Evolutionary conservation across 164 flowering plant genomes (phyloP).

Genomic region (Kingdonia uniflora): DNA sequence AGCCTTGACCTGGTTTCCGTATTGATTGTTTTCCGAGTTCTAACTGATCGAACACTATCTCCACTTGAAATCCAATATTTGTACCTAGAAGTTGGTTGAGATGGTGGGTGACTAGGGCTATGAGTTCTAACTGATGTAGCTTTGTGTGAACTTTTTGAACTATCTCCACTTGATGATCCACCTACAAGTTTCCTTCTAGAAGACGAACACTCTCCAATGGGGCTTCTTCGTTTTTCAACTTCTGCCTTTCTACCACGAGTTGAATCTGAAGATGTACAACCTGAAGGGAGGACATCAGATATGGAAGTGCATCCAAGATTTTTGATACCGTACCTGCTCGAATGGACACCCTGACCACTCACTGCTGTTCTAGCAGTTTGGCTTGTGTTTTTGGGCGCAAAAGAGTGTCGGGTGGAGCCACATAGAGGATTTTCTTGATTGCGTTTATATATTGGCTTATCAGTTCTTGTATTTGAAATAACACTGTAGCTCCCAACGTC

Average conservation of each 20-base stretch:
- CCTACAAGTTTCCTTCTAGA: constrained; percentile 36
- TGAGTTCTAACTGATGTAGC: constrained; percentile 1
- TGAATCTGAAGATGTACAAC: constrained; percentile 38
- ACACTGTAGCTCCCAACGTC: constrained; percentile 29
- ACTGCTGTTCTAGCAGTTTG: constrained; percentile 12
- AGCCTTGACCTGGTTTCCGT: constrained; percentile 25
- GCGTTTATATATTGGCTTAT: constrained; percentile 19
- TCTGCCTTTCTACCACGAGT: constrained; percentile 24
- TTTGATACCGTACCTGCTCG: constrained; percentile 35
- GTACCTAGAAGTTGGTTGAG: constrained; percentile 25
- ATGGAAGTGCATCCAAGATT: constrained; percentile 42
- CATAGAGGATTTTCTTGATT: constrained; percentile 18
- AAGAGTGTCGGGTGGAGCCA: constrained; percentile 21
- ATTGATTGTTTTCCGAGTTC: constrained; percentile 35
- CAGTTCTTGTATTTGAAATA: constrained; percentile 24
- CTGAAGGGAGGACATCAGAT: constrained; percentile 42
- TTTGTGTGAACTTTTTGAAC: constrained; percentile 9
- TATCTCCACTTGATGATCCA: constrained; percentile 28
- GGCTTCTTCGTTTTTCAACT: constrained; percentile 20
- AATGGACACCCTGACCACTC: constrained; percentile 11
- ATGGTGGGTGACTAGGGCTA: constrained; percentile 19
- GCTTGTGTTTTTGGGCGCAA: constrained; percentile 21
- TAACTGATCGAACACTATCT: constrained; percentile 32
- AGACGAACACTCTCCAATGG: constrained; percentile 31
- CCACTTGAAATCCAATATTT: constrained; percentile 26